Evolutionary conservation across 2,329 filamentous ascomycete species (phyloP).

Genomic region (Fusarium annulatum): DNA sequence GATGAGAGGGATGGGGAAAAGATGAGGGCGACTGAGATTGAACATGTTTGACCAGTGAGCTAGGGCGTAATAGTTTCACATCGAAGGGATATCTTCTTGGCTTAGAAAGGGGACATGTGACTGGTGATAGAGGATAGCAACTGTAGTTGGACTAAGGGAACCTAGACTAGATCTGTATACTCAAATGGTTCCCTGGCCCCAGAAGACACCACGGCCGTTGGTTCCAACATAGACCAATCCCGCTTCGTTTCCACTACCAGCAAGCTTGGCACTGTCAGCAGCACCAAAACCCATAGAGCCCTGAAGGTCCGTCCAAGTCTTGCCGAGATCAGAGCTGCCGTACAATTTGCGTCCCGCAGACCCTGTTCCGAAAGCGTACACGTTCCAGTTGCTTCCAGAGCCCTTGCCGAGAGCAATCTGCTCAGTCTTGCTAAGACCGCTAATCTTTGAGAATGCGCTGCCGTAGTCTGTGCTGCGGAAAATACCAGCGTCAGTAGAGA

Average conservation of each 20-base stretch:
- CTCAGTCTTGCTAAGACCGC: conserved; percentile 53
- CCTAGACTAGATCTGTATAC: neutral
- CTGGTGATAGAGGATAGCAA: rapidly evolving
- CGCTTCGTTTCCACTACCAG: conserved; percentile 58
- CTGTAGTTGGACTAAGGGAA: rapidly evolving
- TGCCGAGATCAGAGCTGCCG: conserved; percentile 56
- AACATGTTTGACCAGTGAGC: neutral
- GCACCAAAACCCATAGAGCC: conserved; percentile 57
- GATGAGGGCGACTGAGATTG: neutral
- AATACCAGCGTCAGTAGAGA: conserved; percentile 65
- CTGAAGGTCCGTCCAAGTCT: conserved; percentile 60
- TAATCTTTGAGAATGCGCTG: conserved; percentile 56
- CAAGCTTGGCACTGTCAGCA: conserved; percentile 53
- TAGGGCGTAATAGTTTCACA: rapidly evolving
- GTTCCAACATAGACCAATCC: conserved; percentile 62
- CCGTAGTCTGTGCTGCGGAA: conserved; percentile 66
- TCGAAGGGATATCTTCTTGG: rapidly evolving
- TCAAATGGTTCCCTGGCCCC: conserved; percentile 25
- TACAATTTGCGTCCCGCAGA: conserved; percentile 57
- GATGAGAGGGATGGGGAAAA: no score
- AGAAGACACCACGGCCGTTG: conserved; percentile 60
- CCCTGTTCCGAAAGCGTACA: conserved; percentile 61
- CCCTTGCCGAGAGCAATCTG: conserved; percentile 58
- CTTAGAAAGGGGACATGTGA: rapidly evolving
- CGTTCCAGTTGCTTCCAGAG: conserved; percentile 54